phyloP scores from a whole-genome alignment of 192 early-diverging fungal species.

The Entomortierella parvispora region DNA sequence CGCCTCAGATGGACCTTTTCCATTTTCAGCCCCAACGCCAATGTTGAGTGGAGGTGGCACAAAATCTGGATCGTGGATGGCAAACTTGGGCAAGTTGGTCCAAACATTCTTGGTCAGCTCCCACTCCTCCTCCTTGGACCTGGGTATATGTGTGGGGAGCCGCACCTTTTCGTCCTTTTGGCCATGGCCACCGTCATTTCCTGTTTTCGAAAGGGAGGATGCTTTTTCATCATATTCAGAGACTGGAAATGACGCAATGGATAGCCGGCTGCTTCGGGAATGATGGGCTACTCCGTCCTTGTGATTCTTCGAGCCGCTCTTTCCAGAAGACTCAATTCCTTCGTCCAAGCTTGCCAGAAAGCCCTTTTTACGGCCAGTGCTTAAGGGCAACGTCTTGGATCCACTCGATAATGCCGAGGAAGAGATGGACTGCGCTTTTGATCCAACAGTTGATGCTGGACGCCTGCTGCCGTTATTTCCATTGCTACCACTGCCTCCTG shows the following conservation, averaged over 20 bases:
- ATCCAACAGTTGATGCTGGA: neutral
- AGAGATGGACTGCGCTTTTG: neutral
- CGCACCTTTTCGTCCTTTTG: constrained; percentile 24
- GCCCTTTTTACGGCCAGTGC: constrained; percentile 40
- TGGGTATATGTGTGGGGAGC: constrained; percentile 17
- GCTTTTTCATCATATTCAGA: constrained; percentile 30
- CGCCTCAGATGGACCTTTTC: neutral
- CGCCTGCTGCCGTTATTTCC: neutral
- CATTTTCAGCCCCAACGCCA: neutral
- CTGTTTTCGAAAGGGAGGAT: neutral
- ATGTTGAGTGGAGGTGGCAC: constrained; percentile 10
- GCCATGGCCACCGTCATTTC: neutral
- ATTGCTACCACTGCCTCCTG: constrained; percentile 8
- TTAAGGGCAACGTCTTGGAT: constrained; percentile 38
- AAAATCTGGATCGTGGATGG: constrained; percentile 32
- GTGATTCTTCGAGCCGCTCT: neutral
- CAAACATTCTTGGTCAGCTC: constrained; percentile 48
- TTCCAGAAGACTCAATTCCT: neutral
- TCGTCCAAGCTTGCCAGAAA: constrained; percentile 26
- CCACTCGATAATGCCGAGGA: constrained; percentile 15
- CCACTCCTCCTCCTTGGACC: constrained; percentile 36
- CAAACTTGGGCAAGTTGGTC: constrained; percentile 43
- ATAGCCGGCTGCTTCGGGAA: constrained; percentile 27
- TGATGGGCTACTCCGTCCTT: constrained; percentile 29
- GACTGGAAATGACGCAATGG: constrained; percentile 20